Evolutionary conservation across 1,284 basidiomycete species (phyloP), one percentile per base, ranked within the genome.

Genomic region (Ustilago crameri): DNA sequence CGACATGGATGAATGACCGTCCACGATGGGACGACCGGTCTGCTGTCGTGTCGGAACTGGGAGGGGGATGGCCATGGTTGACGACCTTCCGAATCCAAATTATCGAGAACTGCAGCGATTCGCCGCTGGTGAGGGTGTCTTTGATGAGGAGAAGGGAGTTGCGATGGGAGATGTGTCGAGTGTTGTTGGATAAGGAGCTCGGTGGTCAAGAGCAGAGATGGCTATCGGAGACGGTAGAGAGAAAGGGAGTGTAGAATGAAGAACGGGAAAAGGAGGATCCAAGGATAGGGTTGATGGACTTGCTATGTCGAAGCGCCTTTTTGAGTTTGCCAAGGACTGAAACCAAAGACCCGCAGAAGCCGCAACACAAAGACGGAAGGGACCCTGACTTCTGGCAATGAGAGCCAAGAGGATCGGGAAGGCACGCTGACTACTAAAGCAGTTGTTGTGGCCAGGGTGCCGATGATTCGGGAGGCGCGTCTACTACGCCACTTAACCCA

Each of bases 1-100:
- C 15, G 56, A 49, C 10, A 49, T 32, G 5, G 63, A 52, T 26
- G 59, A 54, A 24, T 47, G 51, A 17, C 42, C 23, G 1, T 26
- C 37, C 61, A 65, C 48, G 41, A 35, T 49, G 24, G 58, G 34
- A 14, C 46, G 50, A 27, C 23, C 44, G 23, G 34, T 40, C 10
- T 46, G 26, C 24, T 38, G 51, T 9, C 30, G 37, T 27, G 42
- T 46, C 1, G 62, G 62, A 42, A 71, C 54, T 10, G 62, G 51
- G n/a, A 71, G 37, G 2, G 68, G 68, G 17, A 62, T 30, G n/a
- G 68, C 57, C 68, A 71, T 71, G 50, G 34, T 58, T 27, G 46
- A 38, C 43, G 43, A 26, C 43, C 43, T 18, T 23, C 23, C 18
- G 20, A n/a, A 18, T 40, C 4, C 17, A 40, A 18, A 18, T n/a